These are phyloP conservation scores for Aristolochia californica DNA, from an alignment of 164 flowering plant genomes.

Conservation along the genomic window DNA sequence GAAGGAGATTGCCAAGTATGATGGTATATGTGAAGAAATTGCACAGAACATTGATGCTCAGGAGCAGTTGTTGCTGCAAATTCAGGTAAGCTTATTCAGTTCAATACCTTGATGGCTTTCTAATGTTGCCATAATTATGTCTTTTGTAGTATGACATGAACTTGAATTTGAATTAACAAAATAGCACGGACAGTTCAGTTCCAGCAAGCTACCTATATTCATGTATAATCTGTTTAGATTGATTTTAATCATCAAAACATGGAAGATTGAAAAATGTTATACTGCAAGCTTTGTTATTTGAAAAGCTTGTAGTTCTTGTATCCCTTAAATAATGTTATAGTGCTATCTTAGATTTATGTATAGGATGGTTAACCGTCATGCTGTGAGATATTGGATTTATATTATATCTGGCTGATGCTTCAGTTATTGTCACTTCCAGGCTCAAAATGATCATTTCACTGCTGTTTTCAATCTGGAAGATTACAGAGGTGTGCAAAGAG, in stretches of 20 bases:
- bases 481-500: constrained; percentile 55
- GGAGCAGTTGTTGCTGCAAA: constrained; percentile 73
- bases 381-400: too few relatives aligned
- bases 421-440: constrained; percentile 37
- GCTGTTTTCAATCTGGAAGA: constrained; percentile 86
- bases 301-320: too few relatives aligned
- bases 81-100: constrained; percentile 45
- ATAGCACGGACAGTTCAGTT: too few relatives aligned
- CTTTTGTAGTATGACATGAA: neutral
- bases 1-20: constrained; percentile 89
- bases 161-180: neutral
- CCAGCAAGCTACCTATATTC: too few relatives aligned
- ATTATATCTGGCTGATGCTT: neutral
- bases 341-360: too few relatives aligned
- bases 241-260: too few relatives aligned
- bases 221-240: too few relatives aligned
- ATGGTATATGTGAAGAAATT: constrained; percentile 69
- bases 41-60: constrained; percentile 84
- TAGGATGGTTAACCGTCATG: neutral
- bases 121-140: neutral
- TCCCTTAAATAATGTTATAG: too few relatives aligned
- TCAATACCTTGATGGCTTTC: neutral
- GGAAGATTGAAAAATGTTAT: too few relatives aligned
- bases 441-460: constrained; percentile 80
- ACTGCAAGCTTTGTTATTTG: too few relatives aligned